Conservation (phyloP, 2,329 filamentous ascomycete species). For the Huntiella abstrusa region DNA sequence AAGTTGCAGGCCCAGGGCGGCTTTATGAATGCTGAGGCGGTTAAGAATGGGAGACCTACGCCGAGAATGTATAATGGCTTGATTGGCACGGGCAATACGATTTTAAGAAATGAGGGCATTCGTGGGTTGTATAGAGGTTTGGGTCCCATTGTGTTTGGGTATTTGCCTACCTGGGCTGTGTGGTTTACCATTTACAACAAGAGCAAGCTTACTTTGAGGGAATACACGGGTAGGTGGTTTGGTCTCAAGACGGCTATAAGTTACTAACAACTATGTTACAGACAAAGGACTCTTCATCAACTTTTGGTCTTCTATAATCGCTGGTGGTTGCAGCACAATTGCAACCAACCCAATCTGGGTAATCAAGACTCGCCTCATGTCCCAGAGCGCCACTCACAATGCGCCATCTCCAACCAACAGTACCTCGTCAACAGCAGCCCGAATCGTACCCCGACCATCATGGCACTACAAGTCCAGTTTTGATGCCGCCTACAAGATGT, state of each 20-base stretch:
- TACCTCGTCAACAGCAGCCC: too few species aligned
- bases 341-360: constrained; percentile 98
- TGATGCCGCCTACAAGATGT: constrained; percentile 94
- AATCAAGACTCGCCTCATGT: constrained; percentile 96
- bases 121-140: constrained; percentile 83
- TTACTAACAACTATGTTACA: constrained; percentile 6
- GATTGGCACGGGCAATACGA: constrained; percentile 66
- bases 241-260: neutral
- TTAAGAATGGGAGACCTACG: constrained; percentile 30
- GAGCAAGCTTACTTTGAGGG: constrained; percentile 55
- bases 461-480: constrained; percentile 86
- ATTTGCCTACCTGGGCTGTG: constrained; percentile 93
- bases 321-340: constrained; percentile 81
- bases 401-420: constrained; percentile 18
- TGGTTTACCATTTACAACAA: constrained; percentile 95
- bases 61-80: constrained; percentile 64
- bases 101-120: constrained; percentile 75
- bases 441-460: constrained; percentile 19
- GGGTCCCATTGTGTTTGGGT: constrained; percentile 85
- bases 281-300: constrained; percentile 36
- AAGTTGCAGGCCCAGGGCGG: constrained; percentile 91
- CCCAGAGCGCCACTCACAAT: constrained; percentile 43
- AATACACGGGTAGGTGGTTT: constrained; percentile 38
- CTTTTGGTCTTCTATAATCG: constrained; percentile 76
- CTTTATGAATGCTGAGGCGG: constrained; percentile 27